These are phyloP conservation scores for Proliferodiscus dingleyae DNA, from an alignment of 2,329 filamentous ascomycete species.

Conservation along the genomic window DNA sequence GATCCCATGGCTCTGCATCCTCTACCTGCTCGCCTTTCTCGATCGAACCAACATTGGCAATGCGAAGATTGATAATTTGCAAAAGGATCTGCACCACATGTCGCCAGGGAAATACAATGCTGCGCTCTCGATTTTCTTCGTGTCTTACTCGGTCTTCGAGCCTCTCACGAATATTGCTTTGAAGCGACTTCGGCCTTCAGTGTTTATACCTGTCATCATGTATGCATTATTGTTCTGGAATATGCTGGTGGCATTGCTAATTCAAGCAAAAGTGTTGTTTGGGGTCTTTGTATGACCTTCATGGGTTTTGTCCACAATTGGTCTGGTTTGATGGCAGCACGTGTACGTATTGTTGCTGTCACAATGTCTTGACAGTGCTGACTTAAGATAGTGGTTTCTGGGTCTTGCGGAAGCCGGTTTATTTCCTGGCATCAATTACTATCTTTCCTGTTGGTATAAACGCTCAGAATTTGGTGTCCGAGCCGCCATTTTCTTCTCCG, in stretches of 20 bases:
- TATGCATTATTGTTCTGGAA: constrained; percentile 39
- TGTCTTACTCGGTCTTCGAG: constrained; percentile 76
- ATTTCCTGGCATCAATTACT: constrained; percentile 74
- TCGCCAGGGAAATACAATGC: constrained; percentile 64
- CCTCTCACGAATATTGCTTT: constrained; percentile 70
- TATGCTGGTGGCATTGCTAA: constrained; percentile 1
- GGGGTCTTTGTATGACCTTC: constrained; percentile 65
- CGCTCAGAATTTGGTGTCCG: constrained; percentile 75
- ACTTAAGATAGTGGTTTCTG: constrained; percentile 48
- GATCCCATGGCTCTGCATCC: constrained; percentile 65
- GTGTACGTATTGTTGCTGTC: constrained; percentile 16
- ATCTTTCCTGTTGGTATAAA: constrained; percentile 80
- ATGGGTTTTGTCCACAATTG: constrained; percentile 31
- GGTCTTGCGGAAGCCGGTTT: constrained; percentile 71
- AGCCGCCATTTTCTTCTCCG: constrained; percentile 78
- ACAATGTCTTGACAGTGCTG: background rate
- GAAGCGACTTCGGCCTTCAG: constrained; percentile 66
- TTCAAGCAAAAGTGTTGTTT: constrained; percentile 44
- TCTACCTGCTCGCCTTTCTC: constrained; percentile 72
- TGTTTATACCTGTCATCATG: constrained; percentile 83
- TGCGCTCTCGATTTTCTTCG: constrained; percentile 77
- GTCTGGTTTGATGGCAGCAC: constrained; percentile 29
- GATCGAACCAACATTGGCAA: constrained; percentile 77
- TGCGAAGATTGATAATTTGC: constrained; percentile 61
- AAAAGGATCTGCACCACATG: constrained; percentile 52